Base-by-base conservation (phyloP, 495 filamentous ascomycete species). In the Penicillium mononematosum region DNA sequence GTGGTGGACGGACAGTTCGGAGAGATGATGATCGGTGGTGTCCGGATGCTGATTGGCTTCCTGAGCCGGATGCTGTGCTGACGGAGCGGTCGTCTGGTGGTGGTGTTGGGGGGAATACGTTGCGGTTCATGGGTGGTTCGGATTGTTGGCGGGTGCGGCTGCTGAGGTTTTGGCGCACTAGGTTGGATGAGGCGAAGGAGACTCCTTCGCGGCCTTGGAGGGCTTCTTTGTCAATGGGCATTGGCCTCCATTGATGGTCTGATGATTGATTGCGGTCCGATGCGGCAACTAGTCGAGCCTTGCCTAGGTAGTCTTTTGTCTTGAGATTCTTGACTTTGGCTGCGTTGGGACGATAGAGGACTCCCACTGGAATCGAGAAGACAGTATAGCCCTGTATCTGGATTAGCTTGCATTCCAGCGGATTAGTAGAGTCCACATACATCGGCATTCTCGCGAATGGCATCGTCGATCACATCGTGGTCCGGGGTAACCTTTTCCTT, bases 311-410 rank as follows among this genome's bases (percentile, higher is more conserved):
- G 65, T 98, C 91, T 70, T 96, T 97, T 22, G 90, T 85, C 75
- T 96, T 95, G 60, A 99, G 79, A 64, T 99, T 99, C 71, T 93
- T 96, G 53, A 99, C 94, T 71, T 99, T 99, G 58, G 95, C 92
- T 58, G 92, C 90, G 70, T 96, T 98, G 34, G 94, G 94, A 45
- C 94, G 82, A 75, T 98, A 99, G 44, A 99, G 78, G 41, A 97
- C 86, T 16, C 94, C 94, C 31, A 98, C 91, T 2, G 94, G 94
- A 43, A 99, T 97, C 3, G 94, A 99, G 78, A 99, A 99, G 12
- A 99, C 94, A 1, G 95, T 99, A 67, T 98, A 99, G 46, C 92
- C 93, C 93, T 96, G 49, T 58, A 52, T 47, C 61, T 19, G 12
- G 4, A 41, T 70, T 56, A 68, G 59, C 50, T 9, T 50, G 32